These are phyloP conservation scores for Solanum sitiens DNA, from an alignment of 257 asterid genomes.

Conservation along the genomic window DNA sequence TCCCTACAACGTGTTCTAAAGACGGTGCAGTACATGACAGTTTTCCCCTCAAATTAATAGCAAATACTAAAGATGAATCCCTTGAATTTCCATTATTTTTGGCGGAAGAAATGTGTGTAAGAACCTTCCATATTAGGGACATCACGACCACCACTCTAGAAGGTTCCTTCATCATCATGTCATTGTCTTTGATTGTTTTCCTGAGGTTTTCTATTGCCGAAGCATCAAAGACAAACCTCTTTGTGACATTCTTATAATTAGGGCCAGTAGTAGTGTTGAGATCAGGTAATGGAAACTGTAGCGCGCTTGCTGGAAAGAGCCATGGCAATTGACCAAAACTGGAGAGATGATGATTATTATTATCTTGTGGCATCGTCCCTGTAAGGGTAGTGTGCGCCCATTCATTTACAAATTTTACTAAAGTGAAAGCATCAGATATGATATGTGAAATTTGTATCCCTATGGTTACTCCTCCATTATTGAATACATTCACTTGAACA, in stretches of 20 bases:
- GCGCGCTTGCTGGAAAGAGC: neutral
- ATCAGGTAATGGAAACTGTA: too few relatives aligned
- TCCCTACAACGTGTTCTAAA: neutral
- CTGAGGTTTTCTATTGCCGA: neutral
- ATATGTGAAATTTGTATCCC: too few relatives aligned
- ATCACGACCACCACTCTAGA: neutral
- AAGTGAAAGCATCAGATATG: too few relatives aligned
- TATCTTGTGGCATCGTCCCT: neutral
- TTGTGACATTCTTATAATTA: neutral
- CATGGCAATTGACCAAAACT: neutral
- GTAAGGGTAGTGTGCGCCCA: neutral
- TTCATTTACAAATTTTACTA: too few relatives aligned
- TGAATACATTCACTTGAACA: too few relatives aligned
- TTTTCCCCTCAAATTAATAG: constrained; percentile 8
- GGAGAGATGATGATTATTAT: neutral
- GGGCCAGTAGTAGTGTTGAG: too few relatives aligned
- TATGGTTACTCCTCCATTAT: too few relatives aligned
- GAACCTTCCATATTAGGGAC: constrained; percentile 15
- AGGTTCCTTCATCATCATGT: too few relatives aligned
- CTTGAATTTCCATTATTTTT: neutral
- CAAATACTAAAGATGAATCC: neutral
- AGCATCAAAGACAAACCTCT: neutral
- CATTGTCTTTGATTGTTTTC: too few relatives aligned
- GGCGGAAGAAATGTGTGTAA: neutral
- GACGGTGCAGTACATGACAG: neutral